A percentile compares a stretch with the other conserved stretches of the same genome.
These are phyloP conservation scores for Trametes cingulata DNA, from an alignment of 768 basidiomycete genomes.

Conservation along the genomic window DNA sequence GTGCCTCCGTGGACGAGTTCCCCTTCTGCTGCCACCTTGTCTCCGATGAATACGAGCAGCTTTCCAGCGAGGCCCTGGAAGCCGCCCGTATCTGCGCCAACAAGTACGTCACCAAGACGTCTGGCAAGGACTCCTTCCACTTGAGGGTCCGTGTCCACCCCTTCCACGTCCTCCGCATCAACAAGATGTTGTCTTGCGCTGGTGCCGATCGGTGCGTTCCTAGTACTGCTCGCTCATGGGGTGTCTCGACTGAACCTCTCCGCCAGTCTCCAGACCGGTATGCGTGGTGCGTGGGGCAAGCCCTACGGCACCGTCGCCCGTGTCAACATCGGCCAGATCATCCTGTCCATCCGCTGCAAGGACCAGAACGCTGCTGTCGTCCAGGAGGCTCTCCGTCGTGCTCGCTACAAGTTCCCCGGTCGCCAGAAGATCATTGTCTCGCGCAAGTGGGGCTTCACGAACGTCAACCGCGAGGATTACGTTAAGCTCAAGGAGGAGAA, in stretches of 20 bases:
- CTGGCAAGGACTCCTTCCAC: conserved; percentile 99
- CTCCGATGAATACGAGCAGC: conserved; percentile 97
- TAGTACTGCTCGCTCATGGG: neutral
- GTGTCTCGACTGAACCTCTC: neutral
- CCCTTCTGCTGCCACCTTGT: conserved; percentile 96
- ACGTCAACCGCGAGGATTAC: conserved; percentile 89
- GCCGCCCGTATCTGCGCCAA: conserved; percentile 99
- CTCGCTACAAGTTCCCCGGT: conserved; percentile 99
- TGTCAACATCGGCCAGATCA: conserved; percentile 96
- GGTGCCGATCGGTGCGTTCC: conserved; percentile 87
- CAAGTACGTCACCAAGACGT: conserved; percentile 98
- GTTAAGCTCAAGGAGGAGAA: conserved; percentile 86
- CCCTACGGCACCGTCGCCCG: conserved; percentile 95
- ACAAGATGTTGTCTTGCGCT: conserved; percentile 99
- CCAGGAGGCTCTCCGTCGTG: conserved; percentile 95
- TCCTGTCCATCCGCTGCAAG: conserved; percentile 89
- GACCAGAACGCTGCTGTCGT: conserved; percentile 85
- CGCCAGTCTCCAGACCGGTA: conserved; percentile 85
- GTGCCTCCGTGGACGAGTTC: conserved; percentile 96
- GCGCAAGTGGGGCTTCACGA: conserved; percentile 99
- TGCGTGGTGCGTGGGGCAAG: conserved; percentile 99
- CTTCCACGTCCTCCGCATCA: conserved; percentile 98
- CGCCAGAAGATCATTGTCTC: conserved; percentile 96
- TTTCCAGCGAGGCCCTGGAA: conserved; percentile 94
- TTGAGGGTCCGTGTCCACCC: conserved; percentile 96